Base-by-base conservation (phyloP, 2,329 filamentous ascomycete genomes). In the Graphilbum fragrans region DNA sequence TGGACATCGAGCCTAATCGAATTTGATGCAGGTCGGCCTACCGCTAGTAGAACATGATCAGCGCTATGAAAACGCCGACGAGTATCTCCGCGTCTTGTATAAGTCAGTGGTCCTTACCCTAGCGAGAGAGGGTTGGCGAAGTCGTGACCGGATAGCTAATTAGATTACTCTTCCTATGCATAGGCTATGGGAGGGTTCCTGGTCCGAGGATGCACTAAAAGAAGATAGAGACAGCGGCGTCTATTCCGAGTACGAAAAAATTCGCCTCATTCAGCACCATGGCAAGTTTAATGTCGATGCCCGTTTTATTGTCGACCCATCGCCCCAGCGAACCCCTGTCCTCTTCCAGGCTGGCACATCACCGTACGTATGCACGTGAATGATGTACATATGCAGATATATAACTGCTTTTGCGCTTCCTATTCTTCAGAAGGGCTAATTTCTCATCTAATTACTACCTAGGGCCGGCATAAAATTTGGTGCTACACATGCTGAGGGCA, bases 291-390 rank as follows among this genome's bases (percentile, higher is more conserved):
- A 18, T 17, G 18, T 29, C 12, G 36, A 37, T 4, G 14, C 36
- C 8, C 21, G 14, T 4, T 18, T 25, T 31, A 32, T 35, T 23
- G 20, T 44, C 12, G 29, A 46, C 35, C 45, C 45, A 12, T 41
- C 40, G 23, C 45, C 42, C 2, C 44, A 46, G 38, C 41, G 44
- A 5, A 50, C 49, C n/a, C 50, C 49, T 3, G 41, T 52, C 1
- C 45, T 53, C 22, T 51, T 53, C 35, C 50, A 53, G 37, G 49
- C 50, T 7, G n/a, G n/a, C n/a, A n/a, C n/a, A n/a, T n/a, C n/a
- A n/a, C n/a, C n/a, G n/a, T n/a, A n/a, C n/a, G n/a, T n/a, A n/a
- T n/a, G n/a, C n/a, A n/a, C n/a, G n/a, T 48, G n/a, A n/a, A n/a
- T n/a, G n/a, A n/a, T n/a, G n/a, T n/a, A n/a, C n/a, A n/a, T n/a